Evolutionary conservation across 441 rosid genomes (phyloP), one percentile per base, ranked within the genome.

Genomic region (Populus hybrid): DNA sequence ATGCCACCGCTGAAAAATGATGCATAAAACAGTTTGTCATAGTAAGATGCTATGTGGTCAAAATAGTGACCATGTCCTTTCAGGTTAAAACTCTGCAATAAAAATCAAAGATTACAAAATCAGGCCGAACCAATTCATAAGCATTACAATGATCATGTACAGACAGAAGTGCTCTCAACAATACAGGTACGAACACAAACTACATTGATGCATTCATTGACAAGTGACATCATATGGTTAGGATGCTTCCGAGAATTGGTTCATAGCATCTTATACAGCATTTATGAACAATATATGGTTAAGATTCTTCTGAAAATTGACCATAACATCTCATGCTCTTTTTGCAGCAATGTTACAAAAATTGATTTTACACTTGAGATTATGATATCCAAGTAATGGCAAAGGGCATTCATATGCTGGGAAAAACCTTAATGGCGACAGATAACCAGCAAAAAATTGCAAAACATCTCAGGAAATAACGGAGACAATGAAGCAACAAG

Each of bases 351-450:
- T 30, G 10, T 18, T 19, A 26, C 26, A 19, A 36, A 21, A 35
- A 24, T 69, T 35, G 19, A 69, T 70, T 70, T 70, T 70, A 70
- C 72, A 38, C 11, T 26, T 74, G 26, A 65, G 30, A 36, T 61
- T 24, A 26, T 11, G 6, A 46, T 46, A 46, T 46, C 57, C 19
- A 12, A 14, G 57, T 14, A 46, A 14, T 46, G 14, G 19, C 57
- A 46, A 14, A 46, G 57, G 57, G 19, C 2, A 46, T 46, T 46
- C 19, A 46, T 46, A 46, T 46, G 57, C 18, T 46, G 57, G 57
- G 19, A 14, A 46, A 46, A 46, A 46, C 0, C 57, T 46, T 46
- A 6, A 46, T 46, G 57, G 57, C 6, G 6, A 46, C 19, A 14
- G 57, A 46, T 46, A 46, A 46, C 6, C 57, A 46, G 57, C 57